Conservation (phyloP, 805 yeast species). For the Maudiozyma turicensis region DNA sequence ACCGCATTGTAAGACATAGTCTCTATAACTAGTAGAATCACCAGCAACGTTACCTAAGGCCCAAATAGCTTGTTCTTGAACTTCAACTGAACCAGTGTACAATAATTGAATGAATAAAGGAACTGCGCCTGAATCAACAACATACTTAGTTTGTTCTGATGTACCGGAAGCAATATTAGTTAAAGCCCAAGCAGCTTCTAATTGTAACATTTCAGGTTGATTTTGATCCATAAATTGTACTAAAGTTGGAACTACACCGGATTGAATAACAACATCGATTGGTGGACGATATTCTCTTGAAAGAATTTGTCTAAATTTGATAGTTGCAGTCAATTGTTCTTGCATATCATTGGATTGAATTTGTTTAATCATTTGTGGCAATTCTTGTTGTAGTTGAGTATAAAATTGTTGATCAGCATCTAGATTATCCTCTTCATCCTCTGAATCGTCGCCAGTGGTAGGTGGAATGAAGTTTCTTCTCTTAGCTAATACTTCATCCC, state of each 20-base stretch:
- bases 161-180: constrained; percentile 95
- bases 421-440: constrained; percentile 40
- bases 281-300: constrained; percentile 96
- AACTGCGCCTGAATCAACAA: constrained; percentile 89
- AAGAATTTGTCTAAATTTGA: constrained; percentile 84
- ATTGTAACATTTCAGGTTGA: constrained; percentile 79
- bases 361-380: constrained; percentile 79
- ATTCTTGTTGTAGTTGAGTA: constrained; percentile 47
- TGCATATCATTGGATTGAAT: constrained; percentile 69
- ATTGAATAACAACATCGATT: constrained; percentile 81
- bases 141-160: constrained; percentile 79
- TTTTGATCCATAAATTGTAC: constrained; percentile 72
- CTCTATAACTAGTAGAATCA: constrained; percentile 85
- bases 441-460: constrained; percentile 42
- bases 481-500: constrained; percentile 90
- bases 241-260: constrained; percentile 88
- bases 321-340: constrained; percentile 77
- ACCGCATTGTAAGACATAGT: constrained; percentile 70
- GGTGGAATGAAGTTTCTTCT: constrained; percentile 67
- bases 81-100: constrained; percentile 75
- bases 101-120: constrained; percentile 81
- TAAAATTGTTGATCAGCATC: constrained; percentile 36
- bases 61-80: constrained; percentile 98
- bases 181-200: constrained; percentile 99
- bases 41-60: constrained; percentile 99